phyloP scores from a whole-genome alignment of 2,329 filamentous ascomycete species.

The Arthrinium puccinioides region DNA sequence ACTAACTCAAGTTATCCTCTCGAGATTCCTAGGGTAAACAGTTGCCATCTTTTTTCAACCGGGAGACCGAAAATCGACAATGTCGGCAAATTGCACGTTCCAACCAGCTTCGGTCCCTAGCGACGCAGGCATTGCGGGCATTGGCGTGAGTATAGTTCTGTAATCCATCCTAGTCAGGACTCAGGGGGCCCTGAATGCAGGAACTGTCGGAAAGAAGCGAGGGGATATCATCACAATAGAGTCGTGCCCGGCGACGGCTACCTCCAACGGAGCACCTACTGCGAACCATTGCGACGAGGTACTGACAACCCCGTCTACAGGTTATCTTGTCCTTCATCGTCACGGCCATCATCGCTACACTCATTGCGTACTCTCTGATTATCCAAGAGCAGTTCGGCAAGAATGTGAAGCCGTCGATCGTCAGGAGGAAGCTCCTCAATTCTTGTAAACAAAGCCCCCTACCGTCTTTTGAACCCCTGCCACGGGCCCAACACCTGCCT shows the following conservation, averaged over 20 bases:
- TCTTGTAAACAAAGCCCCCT: too few species aligned
- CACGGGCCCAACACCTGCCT: too few species aligned
- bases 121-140: conserved; percentile 43
- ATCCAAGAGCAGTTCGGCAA: conserved; percentile 35
- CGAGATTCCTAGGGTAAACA: too few species aligned
- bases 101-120: conserved; percentile 29
- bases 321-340: conserved; percentile 61
- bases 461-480: too few species aligned
- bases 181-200: neutral
- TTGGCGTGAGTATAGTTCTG: conserved; percentile 32
- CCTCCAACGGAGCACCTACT: neutral
- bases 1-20: too few species aligned
- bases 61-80: too few species aligned
- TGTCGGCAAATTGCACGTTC: conserved; percentile 27
- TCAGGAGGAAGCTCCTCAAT: conserved; percentile 56
- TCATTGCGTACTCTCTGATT: conserved; percentile 49
- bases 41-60: too few species aligned
- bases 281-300: too few species aligned
- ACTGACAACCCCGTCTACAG: conserved; percentile 20
- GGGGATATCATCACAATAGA: too few species aligned
- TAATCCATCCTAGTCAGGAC: neutral
- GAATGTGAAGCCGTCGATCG: conserved; percentile 37
- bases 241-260: neutral
- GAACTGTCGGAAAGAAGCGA: too few species aligned
- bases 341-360: conserved; percentile 50